Evolutionary conservation across 768 basidiomycete genomes (phyloP), one percentile per base, ranked within the genome.

Genomic region (Boletus rufocinnamomeus): DNA sequence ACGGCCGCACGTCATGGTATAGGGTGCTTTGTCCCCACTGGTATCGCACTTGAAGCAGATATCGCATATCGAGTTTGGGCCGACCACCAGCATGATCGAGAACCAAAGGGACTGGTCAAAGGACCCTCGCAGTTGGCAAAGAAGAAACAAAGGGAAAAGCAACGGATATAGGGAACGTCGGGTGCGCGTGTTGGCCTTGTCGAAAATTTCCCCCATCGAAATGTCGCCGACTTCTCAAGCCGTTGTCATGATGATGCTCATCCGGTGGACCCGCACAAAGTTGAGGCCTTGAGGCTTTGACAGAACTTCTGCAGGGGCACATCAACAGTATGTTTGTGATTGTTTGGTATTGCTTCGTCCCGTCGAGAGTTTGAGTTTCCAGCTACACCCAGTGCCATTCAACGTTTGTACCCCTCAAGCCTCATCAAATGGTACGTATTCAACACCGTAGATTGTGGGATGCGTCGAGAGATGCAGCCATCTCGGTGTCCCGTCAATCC

Each of bases 391-490:
- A 21, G 47, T 21, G 57, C 44, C 44, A 40, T 25, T 60, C 67
- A 58, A 59, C 64, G 46, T 23, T 25, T 23, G n/a, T 70, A 72
- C 67, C 54, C 71, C 58, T 65, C 72, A 66, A 71, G 55, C 57
- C 60, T 60, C 46, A 27, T 67, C 61, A 68, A 68, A 79, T 79
- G 77, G 77, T 79, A 60, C 59, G 77, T 75, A 53, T 38, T 45
- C 17, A n/a, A 7, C 25, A 4, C 52, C 27, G 9, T 61, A 4
- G 46, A 52, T 16, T 2, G 11, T 40, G 8, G 38, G 40, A 59
- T 23, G 30, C 25, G 0, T 28, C 10, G n/a, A 44, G 21, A 50
- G 27, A 14, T 23, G 25, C 8, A 60, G 9, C 28, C 16, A 7
- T 57, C 40, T 46, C 21, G 1, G 8, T 62, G 38, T 64, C 37